Conservation (phyloP, 371 early-diverging fungal genomes). For the Rhizopus microsporus region DNA sequence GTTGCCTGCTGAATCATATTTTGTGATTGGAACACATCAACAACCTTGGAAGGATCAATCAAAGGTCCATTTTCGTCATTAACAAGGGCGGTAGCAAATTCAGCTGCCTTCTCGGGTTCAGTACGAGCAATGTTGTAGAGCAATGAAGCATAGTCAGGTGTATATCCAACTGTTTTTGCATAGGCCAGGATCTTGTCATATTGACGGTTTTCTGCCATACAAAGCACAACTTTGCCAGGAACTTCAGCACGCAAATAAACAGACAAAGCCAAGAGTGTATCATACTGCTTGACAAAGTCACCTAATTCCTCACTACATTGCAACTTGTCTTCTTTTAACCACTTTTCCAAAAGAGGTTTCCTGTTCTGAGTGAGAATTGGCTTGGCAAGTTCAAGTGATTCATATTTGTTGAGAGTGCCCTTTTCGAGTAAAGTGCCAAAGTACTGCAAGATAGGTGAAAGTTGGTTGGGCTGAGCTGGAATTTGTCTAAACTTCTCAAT, state of each 20-base stretch:
- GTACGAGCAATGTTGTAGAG: conserved; percentile 88
- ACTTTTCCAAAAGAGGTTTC: conserved; percentile 94
- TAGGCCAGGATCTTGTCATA: conserved; percentile 95
- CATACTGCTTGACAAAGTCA: conserved; percentile 93
- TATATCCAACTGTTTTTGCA: conserved; percentile 91
- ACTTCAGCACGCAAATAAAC: conserved; percentile 94
- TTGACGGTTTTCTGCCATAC: conserved; percentile 96
- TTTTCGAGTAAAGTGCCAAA: conserved; percentile 96
- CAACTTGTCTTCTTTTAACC: conserved; percentile 98
- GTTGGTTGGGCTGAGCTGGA: conserved; percentile 77
- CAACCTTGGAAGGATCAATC: conserved; percentile 84
- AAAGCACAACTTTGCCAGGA: conserved; percentile 88
- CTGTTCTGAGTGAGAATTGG: conserved; percentile 92
- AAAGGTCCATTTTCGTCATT: conserved; percentile 86
- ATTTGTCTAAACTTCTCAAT: conserved; percentile 93
- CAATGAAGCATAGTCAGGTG: conserved; percentile 89
- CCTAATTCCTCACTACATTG: conserved; percentile 98
- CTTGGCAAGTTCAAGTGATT: conserved; percentile 92
- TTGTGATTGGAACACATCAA: conserved; percentile 90
- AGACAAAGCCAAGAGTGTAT: conserved; percentile 88
- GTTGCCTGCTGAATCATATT: conserved; percentile 97
- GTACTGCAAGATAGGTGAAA: conserved; percentile 95
- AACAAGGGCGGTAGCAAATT: conserved; percentile 87
- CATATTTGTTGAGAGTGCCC: conserved; percentile 90
- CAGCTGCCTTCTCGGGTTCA: conserved; percentile 92